A percentile compares a stretch with the other conserved stretches of the same genome.
Evolutionary conservation across 768 basidiomycete species (phyloP).

Genomic region (Rhodocollybia butyracea): DNA sequence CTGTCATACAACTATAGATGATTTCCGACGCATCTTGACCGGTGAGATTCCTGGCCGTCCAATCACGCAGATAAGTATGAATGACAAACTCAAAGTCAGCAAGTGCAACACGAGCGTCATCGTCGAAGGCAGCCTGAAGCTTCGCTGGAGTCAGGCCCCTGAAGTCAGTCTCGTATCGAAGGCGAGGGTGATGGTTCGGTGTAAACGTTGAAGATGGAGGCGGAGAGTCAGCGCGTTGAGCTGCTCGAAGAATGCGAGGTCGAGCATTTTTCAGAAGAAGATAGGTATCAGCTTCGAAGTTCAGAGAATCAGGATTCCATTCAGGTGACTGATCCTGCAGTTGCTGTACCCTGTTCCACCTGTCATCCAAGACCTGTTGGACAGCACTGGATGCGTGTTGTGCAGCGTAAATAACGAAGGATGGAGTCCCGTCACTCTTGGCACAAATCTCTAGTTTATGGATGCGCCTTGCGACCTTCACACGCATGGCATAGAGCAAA

Average conservation of each 20-base stretch:
- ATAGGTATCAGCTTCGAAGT: conserved; percentile 25
- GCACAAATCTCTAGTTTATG: conserved; percentile 29
- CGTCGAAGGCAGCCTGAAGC: conserved; percentile 1
- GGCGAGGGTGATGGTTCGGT: conserved; percentile 17
- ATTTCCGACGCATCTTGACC: conserved; percentile 12
- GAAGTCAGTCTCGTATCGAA: conserved; percentile 12
- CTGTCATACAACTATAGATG: conserved; percentile 22
- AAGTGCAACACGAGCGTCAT: conserved; percentile 18
- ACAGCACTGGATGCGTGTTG: conserved; percentile 16
- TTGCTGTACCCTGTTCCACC: conserved; percentile 30
- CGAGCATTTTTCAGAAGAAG: conserved; percentile 29
- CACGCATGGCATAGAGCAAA: conserved; percentile 30
- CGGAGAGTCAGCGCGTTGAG: not conserved
- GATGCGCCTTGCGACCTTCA: conserved; percentile 35
- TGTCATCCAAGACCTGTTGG: conserved; percentile 21
- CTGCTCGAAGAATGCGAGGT: conserved; percentile 21
- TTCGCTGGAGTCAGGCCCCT: not conserved
- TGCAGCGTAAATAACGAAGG: conserved; percentile 17
- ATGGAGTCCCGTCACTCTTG: conserved; percentile 11
- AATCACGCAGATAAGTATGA: conserved; percentile 25
- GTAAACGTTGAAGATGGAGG: conserved; percentile 11
- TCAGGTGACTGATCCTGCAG: conserved; percentile 18
- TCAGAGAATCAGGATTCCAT: conserved; percentile 22
- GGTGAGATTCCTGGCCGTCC: conserved; percentile 21
- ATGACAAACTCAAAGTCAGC: conserved; percentile 36